A percentile compares a stretch with the other conserved stretches of the same genome.
These are phyloP conservation scores for Quercus ilex DNA, from an alignment of 306 rosid genomes.

Conservation along the genomic window DNA sequence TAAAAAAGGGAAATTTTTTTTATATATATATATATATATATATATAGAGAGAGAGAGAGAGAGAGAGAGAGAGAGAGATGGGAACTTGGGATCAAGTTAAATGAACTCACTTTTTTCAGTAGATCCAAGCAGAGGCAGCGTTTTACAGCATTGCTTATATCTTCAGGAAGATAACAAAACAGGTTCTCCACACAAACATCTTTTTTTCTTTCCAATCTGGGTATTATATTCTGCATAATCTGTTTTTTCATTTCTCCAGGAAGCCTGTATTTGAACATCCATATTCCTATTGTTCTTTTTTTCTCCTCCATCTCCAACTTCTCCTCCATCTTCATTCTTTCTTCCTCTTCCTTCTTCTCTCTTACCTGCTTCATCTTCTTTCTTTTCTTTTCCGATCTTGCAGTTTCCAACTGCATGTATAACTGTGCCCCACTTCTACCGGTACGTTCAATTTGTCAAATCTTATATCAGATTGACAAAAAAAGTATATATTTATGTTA, in stretches of 20 bases:
- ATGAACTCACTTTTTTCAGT: constrained; percentile 67
- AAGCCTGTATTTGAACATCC: no score
- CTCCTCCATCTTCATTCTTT: no score
- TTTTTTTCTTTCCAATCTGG: neutral
- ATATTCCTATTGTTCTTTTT: constrained; percentile 44
- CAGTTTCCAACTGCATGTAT: constrained; percentile 79
- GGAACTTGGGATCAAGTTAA: no score
- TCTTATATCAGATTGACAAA: neutral
- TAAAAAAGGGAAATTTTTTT: no score
- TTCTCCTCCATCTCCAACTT: constrained; percentile 73
- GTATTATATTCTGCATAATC: no score
- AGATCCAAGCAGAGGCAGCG: constrained; percentile 81
- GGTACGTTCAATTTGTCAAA: constrained; percentile 19
- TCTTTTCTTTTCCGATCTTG: constrained; percentile 67
- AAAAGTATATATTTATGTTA: neutral
- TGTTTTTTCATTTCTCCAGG: no score
- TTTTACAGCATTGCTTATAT: constrained; percentile 79
- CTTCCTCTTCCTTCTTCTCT: no score
- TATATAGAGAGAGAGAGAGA: no score
- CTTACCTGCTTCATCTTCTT: no score
- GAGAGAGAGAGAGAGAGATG: no score
- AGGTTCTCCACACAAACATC: constrained; percentile 83
- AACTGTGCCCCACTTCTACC: constrained; percentile 42
- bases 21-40: no score
- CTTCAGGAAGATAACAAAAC: constrained; percentile 73